phyloP scores from a whole-genome alignment of 2,329 filamentous ascomycete species.

The Lecanicillium sp. region DNA sequence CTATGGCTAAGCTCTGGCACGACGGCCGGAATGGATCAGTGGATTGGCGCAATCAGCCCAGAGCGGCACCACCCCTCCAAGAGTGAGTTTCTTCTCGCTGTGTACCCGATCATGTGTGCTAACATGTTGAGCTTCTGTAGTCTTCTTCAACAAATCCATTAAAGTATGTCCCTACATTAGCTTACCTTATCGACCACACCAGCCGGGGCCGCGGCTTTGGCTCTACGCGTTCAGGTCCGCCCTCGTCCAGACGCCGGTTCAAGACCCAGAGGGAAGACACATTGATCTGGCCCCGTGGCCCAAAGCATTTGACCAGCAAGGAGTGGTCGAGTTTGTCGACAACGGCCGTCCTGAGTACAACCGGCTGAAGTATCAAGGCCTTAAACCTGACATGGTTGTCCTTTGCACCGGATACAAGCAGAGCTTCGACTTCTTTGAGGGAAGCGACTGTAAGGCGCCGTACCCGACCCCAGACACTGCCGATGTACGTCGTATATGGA shows the following conservation, averaged over 20 bases:
- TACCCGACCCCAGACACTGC: conserved; percentile 36
- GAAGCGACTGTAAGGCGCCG: conserved; percentile 2
- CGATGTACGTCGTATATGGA: conserved; percentile 43
- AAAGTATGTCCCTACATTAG: conserved; percentile 29
- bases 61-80: conserved; percentile 20
- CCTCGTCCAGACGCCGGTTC: conserved; percentile 25
- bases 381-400: conserved; percentile 33
- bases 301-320: conserved; percentile 19
- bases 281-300: conserved; percentile 37
- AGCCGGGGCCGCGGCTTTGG: conserved; percentile 13
- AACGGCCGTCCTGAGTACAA: conserved; percentile 21
- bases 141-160: conserved; percentile 31
- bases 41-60: conserved; percentile 27
- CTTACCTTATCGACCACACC: conserved; percentile 18
- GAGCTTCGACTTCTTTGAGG: conserved; percentile 28
- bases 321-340: conserved; percentile 25
- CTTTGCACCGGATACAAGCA: conserved; percentile 36
- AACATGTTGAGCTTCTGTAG: conserved; percentile 11
- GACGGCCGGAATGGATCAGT: conserved; percentile 30
- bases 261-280: conserved; percentile 22
- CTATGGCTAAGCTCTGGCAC: conserved; percentile 27
- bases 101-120: too few relatives aligned
- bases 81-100: conserved; percentile 10
- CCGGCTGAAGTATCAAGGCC: conserved; percentile 16
- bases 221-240: conserved; percentile 20